Evolutionary conservation across 2,329 filamentous ascomycete genomes (phyloP).

Genomic region (Diaporthe citrichinensis): DNA sequence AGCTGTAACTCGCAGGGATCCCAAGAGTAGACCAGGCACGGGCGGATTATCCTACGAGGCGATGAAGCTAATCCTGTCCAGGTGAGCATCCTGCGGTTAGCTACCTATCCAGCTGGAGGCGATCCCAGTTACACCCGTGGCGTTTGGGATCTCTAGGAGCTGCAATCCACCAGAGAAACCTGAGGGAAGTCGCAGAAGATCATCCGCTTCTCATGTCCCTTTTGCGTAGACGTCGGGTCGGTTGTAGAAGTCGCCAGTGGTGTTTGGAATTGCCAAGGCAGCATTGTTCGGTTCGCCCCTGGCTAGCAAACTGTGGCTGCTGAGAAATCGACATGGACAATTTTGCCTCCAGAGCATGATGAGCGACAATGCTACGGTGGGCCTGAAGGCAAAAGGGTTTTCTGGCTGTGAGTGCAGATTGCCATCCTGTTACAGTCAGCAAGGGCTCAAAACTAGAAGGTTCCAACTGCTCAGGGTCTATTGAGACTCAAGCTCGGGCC

Average conservation of each 20-base stretch:
- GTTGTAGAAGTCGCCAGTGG: background rate
- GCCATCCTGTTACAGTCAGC: conserved; percentile 14
- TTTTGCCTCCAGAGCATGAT: background rate
- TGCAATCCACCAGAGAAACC: background rate
- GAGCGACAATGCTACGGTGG: background rate
- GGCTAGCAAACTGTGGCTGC: background rate
- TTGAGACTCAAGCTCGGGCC: conserved; percentile 45
- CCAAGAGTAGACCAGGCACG: background rate
- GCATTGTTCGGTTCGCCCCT: conserved; percentile 16
- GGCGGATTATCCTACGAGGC: background rate
- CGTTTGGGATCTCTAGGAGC: background rate
- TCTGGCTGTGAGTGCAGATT: background rate
- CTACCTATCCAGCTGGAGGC: background rate
- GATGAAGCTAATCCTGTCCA: background rate
- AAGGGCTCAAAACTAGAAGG: conserved; percentile 6
- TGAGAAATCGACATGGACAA: conserved; percentile 4
- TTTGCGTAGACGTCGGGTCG: background rate
- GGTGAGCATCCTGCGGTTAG: background rate
- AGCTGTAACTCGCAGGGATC: background rate
- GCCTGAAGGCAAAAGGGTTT: background rate
- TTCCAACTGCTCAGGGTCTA: conserved; percentile 43
- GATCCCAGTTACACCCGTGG: background rate
- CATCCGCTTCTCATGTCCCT: background rate
- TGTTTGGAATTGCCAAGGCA: conserved; percentile 1
- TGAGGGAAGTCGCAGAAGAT: background rate